These are phyloP conservation scores for Calocera viscosa DNA, from an alignment of 768 basidiomycete species.

Conservation along the genomic window DNA sequence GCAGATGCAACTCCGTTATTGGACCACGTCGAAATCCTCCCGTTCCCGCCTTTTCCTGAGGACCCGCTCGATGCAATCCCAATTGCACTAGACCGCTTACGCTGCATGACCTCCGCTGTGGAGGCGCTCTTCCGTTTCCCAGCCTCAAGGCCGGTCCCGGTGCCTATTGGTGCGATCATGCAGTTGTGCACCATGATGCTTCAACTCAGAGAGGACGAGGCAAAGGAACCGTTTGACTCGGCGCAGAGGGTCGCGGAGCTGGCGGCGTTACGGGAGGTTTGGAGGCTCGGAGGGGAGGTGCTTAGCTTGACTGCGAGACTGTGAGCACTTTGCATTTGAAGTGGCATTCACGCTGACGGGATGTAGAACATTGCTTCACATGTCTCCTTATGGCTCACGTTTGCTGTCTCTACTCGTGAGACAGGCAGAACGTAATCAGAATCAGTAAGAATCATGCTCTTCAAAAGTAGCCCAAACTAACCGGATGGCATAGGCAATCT, in stretches of 20 bases:
- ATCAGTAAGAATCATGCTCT: conserved; percentile 18
- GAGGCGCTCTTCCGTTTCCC: conserved; percentile 30
- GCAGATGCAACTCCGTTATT: conserved; percentile 8
- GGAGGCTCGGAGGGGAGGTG: conserved; percentile 42
- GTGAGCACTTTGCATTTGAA: conserved; percentile 28
- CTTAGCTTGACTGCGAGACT: conserved; percentile 37
- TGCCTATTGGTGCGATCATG: conserved; percentile 54
- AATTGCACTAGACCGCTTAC: conserved; percentile 49
- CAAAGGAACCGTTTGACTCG: conserved; percentile 39
- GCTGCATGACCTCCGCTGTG: conserved; percentile 41
- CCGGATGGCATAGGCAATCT: not conserved
- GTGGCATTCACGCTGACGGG: conserved; percentile 1
- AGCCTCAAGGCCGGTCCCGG: conserved; percentile 43
- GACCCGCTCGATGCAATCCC: conserved; percentile 43
- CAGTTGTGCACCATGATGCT: conserved; percentile 40
- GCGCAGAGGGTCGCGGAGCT: conserved; percentile 44
- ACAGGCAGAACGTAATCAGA: conserved; percentile 47
- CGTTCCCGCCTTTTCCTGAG: conserved; percentile 21
- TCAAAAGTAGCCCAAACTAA: not conserved
- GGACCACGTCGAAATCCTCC: conserved; percentile 17
- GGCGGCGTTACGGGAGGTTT: conserved; percentile 38
- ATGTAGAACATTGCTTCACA: conserved; percentile 39
- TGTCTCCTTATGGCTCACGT: conserved; percentile 45
- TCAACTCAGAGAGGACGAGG: conserved; percentile 27
- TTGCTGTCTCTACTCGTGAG: conserved; percentile 42